phyloP scores from a whole-genome alignment of 208 protist species.

The Acanthamoeba rhysodes region DNA sequence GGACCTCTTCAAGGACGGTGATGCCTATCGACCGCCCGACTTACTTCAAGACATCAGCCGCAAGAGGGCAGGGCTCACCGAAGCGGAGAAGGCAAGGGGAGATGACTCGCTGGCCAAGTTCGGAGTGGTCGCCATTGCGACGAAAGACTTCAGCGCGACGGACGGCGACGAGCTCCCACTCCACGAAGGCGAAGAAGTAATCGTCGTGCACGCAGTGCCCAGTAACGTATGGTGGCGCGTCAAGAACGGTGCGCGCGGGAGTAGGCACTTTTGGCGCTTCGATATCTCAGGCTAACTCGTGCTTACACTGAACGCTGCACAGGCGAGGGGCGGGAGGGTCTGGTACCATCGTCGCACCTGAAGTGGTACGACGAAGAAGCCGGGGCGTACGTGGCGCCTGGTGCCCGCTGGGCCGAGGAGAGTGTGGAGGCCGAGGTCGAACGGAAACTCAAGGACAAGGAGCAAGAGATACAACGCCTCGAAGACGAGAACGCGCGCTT shows the following conservation, averaged over 20 bases:
- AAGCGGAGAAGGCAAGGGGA: background rate
- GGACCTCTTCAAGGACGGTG: background rate
- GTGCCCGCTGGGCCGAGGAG: background rate
- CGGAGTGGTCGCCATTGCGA: background rate
- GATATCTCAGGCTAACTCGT: background rate
- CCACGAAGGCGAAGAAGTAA: background rate
- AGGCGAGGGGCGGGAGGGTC: background rate
- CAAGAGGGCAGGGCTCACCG: background rate
- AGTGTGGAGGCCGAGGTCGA: background rate
- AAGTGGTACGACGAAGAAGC: constrained; percentile 6
- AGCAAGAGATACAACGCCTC: background rate
- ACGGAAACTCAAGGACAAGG: background rate
- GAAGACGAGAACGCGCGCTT: constrained; percentile 17
- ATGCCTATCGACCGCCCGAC: background rate
- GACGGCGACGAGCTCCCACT: background rate
- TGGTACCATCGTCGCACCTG: background rate
- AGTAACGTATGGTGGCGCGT: background rate
- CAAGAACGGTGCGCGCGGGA: background rate
- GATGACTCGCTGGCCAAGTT: background rate
- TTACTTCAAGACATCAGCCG: background rate
- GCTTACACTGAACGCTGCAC: background rate
- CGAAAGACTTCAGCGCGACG: background rate
- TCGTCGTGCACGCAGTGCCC: background rate
- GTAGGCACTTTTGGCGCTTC: background rate
- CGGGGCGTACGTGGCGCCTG: background rate